Percentiles rank a stretch among this genome's conserved stretches.
Evolutionary conservation across 1,139 yeast genomes (phyloP).

Genomic region (Hemisphaericaspora subhashii): DNA sequence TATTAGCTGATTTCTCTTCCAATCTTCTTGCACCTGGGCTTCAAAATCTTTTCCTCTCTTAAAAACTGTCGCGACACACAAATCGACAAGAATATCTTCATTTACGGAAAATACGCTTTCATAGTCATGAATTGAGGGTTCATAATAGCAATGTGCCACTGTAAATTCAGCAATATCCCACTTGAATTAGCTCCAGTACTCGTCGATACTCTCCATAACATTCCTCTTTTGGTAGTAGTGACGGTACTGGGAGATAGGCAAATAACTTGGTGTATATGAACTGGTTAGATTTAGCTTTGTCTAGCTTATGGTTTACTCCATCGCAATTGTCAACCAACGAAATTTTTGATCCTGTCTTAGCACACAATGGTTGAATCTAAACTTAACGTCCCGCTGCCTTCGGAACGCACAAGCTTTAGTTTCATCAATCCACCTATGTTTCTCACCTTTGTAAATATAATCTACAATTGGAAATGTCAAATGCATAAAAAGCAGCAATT

Average conservation of each 20-base stretch:
- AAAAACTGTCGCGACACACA: conserved; percentile 15
- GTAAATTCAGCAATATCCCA: conserved; percentile 12
- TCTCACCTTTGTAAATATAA: conserved; percentile 12
- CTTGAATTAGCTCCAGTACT: conserved; percentile 10
- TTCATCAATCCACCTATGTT: conserved; percentile 15
- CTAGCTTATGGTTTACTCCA: conserved; percentile 12
- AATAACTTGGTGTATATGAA: conserved; percentile 7
- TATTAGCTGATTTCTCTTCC: too few relatives aligned
- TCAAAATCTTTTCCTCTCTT: conserved; percentile 17
- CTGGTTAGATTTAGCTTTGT: conserved; percentile 9
- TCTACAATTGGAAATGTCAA: conserved; percentile 11
- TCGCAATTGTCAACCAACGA: conserved; percentile 15
- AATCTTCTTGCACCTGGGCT: too few relatives aligned
- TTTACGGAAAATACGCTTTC: conserved; percentile 13
- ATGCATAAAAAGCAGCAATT: conserved; percentile 11
- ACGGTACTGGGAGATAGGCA: conserved; percentile 5
- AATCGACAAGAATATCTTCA: conserved; percentile 13
- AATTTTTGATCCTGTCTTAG: conserved; percentile 8
- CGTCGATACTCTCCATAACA: conserved; percentile 10
- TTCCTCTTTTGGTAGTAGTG: conserved; percentile 11
- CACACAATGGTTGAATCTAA: conserved; percentile 12
- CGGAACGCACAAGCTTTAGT: conserved; percentile 5
- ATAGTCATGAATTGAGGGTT: conserved; percentile 6
- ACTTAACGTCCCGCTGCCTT: conserved; percentile 11
- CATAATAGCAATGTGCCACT: conserved; percentile 10